Conservation (phyloP, 2,329 filamentous ascomycete species). For the Chaetomiaceae sp. region DNA sequence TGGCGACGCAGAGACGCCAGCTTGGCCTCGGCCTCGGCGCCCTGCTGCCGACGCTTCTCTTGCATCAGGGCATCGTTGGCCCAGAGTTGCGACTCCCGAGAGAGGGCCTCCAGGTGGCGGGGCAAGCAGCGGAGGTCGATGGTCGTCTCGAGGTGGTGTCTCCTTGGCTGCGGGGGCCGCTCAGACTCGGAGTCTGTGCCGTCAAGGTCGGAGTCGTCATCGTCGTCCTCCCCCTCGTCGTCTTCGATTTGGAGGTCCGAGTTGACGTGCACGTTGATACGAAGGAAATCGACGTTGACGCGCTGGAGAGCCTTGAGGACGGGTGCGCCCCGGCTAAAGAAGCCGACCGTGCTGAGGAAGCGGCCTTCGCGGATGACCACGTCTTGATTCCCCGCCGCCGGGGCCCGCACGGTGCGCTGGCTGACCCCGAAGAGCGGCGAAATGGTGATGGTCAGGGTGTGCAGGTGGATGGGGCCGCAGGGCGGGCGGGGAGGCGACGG, state of each 20-base stretch:
- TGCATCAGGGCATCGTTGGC: constrained; percentile 20
- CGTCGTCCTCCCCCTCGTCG: constrained; percentile 1
- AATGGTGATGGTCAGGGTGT: constrained; percentile 43
- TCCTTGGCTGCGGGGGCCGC: background rate
- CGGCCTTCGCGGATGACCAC: background rate
- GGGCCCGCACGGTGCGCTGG: background rate
- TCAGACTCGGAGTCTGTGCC: too few relatives aligned
- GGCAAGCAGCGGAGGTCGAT: constrained; percentile 24
- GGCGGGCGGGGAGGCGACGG: constrained; percentile 19
- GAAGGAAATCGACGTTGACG: constrained; percentile 22
- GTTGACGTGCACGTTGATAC: constrained; percentile 23
- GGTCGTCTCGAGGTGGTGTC: constrained; percentile 22
- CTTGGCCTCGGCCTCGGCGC: constrained; percentile 5
- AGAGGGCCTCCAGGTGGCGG: constrained; percentile 1
- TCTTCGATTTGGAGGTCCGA: background rate
- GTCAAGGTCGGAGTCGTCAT: background rate
- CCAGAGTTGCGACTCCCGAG: constrained; percentile 7
- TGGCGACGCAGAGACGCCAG: constrained; percentile 22
- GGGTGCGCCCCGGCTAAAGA: constrained; percentile 1
- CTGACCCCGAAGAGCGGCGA: constrained; percentile 1
- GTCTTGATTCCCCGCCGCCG: background rate
- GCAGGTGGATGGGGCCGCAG: constrained; percentile 27
- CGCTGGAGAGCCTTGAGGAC: constrained; percentile 17
- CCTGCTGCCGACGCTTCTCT: constrained; percentile 14
- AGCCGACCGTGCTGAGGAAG: constrained; percentile 16